Base-by-base conservation (phyloP, 2,329 filamentous ascomycete species). In the Zymoseptoria pseudotritici region DNA sequence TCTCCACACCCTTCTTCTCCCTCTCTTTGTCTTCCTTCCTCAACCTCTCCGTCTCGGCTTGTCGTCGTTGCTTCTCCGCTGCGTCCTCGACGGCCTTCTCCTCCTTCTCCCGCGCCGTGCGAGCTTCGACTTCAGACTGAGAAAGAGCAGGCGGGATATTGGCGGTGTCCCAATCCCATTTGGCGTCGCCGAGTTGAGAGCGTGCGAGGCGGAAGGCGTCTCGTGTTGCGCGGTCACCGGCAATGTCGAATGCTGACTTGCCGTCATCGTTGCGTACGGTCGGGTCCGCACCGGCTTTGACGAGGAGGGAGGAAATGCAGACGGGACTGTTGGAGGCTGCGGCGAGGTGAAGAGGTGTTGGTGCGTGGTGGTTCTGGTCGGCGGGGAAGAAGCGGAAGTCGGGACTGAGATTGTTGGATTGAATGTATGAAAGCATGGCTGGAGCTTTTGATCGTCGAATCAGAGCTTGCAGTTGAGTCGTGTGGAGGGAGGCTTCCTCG, bases 141-240 rank as follows among this genome's bases (percentile, higher is more conserved):
- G 84, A 86, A 54, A 99, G 77, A 0, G 88, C 78, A 0, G 86
- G 69, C 0, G 92, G 91, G 0, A 99, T 84, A 24, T 83, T 83
- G 1, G 91, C 87, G 0, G 77, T 79, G 3, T 89, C 84, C 94
- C 94, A 99, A 65, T 90, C 77, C 85, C 88, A 96, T 19, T 79
- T 82, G 0, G 73, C 72, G 71, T 96, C 91, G 17, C 91, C 92
- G 1, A 97, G 79, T 70, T 95, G 89, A 31, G 84, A 82, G 6
- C 94, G 88, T 3, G 91, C 91, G 2, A 97, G 85, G 1, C 94
- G 88, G 77, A 99, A 99, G 0, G 92, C 90, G 71, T 97, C 92
- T 1, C 93, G 85, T 0, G 92, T 97, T 2, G 86, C 76, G 4
- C 91, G 85, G 72, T 97, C 91, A 50, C 93, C 91, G 0, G 90